These are phyloP conservation scores for Torulaspora delbrueckii DNA, from an alignment of 805 yeast genomes.

Conservation along the genomic window DNA sequence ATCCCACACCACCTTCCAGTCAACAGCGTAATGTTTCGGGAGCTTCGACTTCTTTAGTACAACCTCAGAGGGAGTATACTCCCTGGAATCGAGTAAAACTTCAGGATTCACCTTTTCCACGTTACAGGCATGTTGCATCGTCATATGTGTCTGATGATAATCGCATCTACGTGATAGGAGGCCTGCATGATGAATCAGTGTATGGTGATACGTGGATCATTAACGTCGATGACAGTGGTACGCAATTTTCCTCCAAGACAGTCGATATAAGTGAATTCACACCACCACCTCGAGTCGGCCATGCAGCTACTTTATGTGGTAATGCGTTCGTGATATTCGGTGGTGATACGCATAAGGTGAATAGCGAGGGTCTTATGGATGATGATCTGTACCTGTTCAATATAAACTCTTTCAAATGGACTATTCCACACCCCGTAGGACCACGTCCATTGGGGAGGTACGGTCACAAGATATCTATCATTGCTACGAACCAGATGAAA, in stretches of 20 bases:
- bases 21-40: slow-evolving; percentile 34
- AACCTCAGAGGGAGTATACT: slow-evolving; percentile 31
- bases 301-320: slow-evolving; percentile 85
- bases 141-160: slow-evolving; percentile 70
- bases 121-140: slow-evolving; percentile 89
- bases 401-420: slow-evolving; percentile 72
- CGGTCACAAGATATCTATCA: slow-evolving; percentile 85
- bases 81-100: slow-evolving; percentile 69
- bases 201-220: slow-evolving; percentile 95
- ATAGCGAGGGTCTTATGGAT: slow-evolving; percentile 77
- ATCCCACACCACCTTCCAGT: slow-evolving; percentile 24
- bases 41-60: slow-evolving; percentile 24
- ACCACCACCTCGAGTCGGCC: slow-evolving; percentile 97
- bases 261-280: slow-evolving; percentile 69
- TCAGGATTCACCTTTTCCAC: slow-evolving; percentile 80
- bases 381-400: slow-evolving; percentile 85
- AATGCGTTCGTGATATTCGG: slow-evolving; percentile 94
- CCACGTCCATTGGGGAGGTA: slow-evolving; percentile 85
- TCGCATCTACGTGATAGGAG: slow-evolving; percentile 88
- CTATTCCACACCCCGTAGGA: slow-evolving; percentile 68
- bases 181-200: slow-evolving; percentile 84
- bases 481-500: slow-evolving; percentile 55
- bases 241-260: slow-evolving; percentile 42
- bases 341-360: slow-evolving; percentile 84
- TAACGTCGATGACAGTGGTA: slow-evolving; percentile 39